Conservation (phyloP, 2,329 filamentous ascomycete genomes). For the Rachicladosporium sp. region DNA sequence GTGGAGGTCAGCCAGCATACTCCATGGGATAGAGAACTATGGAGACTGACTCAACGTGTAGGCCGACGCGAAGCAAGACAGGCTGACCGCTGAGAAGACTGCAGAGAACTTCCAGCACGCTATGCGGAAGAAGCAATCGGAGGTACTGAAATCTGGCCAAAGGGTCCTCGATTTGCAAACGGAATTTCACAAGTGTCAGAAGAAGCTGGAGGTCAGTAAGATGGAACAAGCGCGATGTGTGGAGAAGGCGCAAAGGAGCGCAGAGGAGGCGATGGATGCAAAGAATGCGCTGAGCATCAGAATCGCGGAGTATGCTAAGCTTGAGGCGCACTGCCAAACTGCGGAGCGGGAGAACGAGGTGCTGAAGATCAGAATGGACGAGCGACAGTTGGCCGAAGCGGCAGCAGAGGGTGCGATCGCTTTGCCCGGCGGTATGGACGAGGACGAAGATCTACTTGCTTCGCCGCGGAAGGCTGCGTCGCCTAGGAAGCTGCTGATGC, state of each 20-base stretch:
- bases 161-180: no score
- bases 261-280: constrained; percentile 58
- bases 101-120: constrained; percentile 11
- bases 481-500: constrained; percentile 31
- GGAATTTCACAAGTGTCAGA: not conserved
- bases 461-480: constrained; percentile 42
- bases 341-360: constrained; percentile 65
- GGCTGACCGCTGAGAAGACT: not conserved
- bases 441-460: constrained; percentile 48
- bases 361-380: constrained; percentile 57
- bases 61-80: constrained; percentile 22
- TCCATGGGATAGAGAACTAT: no score
- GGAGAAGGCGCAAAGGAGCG: constrained; percentile 19
- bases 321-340: constrained; percentile 50
- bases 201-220: constrained; percentile 6
- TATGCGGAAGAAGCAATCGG: constrained; percentile 11
- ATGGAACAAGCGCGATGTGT: constrained; percentile 5
- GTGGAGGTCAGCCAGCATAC: constrained; percentile 45
- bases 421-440: constrained; percentile 40
- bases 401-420: constrained; percentile 60
- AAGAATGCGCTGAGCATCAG: constrained; percentile 53
- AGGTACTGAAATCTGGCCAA: no score
- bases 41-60: constrained; percentile 26
- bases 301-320: constrained; percentile 54
- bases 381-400: constrained; percentile 60